A percentile compares a stretch with the other conserved stretches of the same genome.
Evolutionary conservation across 2,329 filamentous ascomycete species (phyloP).

Genomic region (Cercospora nicotianae): DNA sequence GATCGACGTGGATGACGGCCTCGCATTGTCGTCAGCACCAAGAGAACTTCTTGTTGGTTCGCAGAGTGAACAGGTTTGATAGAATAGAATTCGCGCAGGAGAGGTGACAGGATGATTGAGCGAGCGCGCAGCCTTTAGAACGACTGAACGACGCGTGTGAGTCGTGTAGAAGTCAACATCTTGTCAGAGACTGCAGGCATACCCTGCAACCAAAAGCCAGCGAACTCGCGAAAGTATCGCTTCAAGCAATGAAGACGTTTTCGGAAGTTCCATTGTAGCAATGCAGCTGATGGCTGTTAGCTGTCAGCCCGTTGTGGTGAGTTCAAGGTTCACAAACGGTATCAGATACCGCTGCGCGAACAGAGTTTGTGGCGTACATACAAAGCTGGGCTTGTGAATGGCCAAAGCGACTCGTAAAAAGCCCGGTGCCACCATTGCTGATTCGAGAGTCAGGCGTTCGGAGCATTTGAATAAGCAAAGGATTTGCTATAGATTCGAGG

Average conservation of each 20-base stretch:
- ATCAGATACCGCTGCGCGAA: constrained; percentile 8
- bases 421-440: neutral
- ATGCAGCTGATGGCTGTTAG: neutral
- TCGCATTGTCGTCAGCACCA: constrained; percentile 1
- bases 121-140: neutral
- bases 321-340: neutral
- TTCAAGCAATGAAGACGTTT: neutral
- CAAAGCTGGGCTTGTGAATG: neutral
- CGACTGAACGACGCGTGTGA: neutral
- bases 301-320: constrained; percentile 5
- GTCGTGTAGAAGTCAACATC: neutral
- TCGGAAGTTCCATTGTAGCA: neutral
- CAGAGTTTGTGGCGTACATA: constrained; percentile 2
- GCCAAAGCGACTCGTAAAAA: neutral
- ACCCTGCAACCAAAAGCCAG: neutral
- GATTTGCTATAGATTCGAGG: neutral
- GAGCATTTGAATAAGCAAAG: neutral
- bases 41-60: neutral
- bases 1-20: neutral
- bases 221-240: neutral
- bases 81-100: neutral
- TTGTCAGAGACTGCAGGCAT: constrained; percentile 2
- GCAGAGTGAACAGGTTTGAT: neutral
- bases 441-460: neutral
- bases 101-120: neutral